A percentile compares a stretch with the other conserved stretches of the same genome.
Conservation (phyloP, 2,329 filamentous ascomycete species). For the Trichoderma gracile region DNA sequence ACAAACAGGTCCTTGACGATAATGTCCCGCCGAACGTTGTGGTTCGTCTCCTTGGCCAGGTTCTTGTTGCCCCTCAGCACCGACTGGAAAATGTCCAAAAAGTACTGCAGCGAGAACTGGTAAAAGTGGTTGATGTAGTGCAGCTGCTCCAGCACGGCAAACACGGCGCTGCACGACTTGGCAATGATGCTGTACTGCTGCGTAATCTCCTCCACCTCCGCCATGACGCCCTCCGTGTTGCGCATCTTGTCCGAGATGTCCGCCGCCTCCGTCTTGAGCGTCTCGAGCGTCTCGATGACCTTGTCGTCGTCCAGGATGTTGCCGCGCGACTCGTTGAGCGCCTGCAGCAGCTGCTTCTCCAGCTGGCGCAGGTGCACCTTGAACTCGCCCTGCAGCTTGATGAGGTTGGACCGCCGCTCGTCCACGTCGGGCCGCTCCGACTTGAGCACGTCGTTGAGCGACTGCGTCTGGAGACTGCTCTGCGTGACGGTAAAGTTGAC, state of each 20-base stretch:
- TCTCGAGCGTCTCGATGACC: slow-evolving; percentile 96
- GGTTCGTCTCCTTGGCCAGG: slow-evolving; percentile 68
- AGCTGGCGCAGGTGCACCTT: slow-evolving; percentile 95
- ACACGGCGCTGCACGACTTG: slow-evolving; percentile 92
- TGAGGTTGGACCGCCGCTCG: slow-evolving; percentile 91
- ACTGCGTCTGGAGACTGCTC: slow-evolving; percentile 97
- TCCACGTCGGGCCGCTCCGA: slow-evolving; percentile 97
- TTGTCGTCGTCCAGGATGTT: slow-evolving; percentile 98
- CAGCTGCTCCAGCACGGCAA: slow-evolving; percentile 92
- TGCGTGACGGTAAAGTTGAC: slow-evolving; percentile 99
- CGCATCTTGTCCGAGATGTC: slow-evolving; percentile 96
- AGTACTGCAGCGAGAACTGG: slow-evolving; percentile 98
- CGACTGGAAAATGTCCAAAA: slow-evolving; percentile 93
- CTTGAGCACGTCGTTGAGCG: slow-evolving; percentile 94
- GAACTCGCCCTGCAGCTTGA: slow-evolving; percentile 98
- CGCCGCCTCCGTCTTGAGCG: slow-evolving; percentile 93
- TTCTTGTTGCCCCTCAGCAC: slow-evolving; percentile 81
- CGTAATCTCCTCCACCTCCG: slow-evolving; percentile 94
- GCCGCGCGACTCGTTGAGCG: slow-evolving; percentile 93
- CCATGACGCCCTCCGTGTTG: slow-evolving; percentile 97
- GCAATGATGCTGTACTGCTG: slow-evolving; percentile 92
- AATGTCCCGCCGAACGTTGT: slow-evolving; percentile 78
- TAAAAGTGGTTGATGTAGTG: slow-evolving; percentile 99
- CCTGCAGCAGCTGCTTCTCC: slow-evolving; percentile 90
- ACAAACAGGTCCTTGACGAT: slow-evolving; percentile 92